A percentile compares a stretch with the other conserved stretches of the same genome.
These are phyloP conservation scores for Chlamydomonas urium DNA, from an alignment of 139 green algal species.

Conservation along the genomic window DNA sequence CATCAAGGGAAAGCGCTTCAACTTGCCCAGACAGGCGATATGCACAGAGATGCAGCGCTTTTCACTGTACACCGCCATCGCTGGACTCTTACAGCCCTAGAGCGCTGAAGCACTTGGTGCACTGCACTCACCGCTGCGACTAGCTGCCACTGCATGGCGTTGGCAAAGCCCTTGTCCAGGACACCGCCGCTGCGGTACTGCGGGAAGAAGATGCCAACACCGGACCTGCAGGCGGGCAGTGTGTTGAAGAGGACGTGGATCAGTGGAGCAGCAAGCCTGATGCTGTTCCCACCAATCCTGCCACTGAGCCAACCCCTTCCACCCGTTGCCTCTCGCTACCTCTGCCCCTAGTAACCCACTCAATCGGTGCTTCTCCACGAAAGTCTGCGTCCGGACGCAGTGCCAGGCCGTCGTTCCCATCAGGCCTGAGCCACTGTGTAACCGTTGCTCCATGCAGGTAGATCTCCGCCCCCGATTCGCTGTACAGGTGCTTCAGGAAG, in stretches of 20 bases:
- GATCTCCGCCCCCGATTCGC: slow-evolving; percentile 30
- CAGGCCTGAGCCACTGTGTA: slow-evolving; percentile 40
- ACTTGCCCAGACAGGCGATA: too few species aligned
- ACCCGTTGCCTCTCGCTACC: background rate
- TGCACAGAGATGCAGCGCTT: too few species aligned
- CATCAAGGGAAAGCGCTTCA: too few species aligned
- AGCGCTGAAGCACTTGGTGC: too few species aligned
- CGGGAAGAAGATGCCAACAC: slow-evolving; percentile 44
- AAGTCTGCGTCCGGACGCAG: slow-evolving; percentile 15
- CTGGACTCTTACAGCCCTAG: too few species aligned
- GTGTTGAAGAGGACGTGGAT: background rate
- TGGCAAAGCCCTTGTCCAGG: slow-evolving; percentile 41
- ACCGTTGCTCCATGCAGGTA: slow-evolving; percentile 54
- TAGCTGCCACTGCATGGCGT: slow-evolving; percentile 44
- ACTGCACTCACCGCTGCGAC: slow-evolving; percentile 41
- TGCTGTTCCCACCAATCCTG: background rate
- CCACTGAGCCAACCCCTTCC: background rate
- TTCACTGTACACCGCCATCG: too few species aligned
- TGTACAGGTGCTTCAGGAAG: slow-evolving; percentile 39
- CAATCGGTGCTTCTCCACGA: slow-evolving; percentile 19
- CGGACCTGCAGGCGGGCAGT: background rate
- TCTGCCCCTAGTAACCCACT: slow-evolving; percentile 12
- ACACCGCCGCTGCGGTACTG: slow-evolving; percentile 40
- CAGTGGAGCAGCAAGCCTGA: background rate
- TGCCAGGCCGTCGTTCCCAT: slow-evolving; percentile 26